Evolutionary conservation across 768 basidiomycete species (phyloP), one percentile per base, ranked within the genome.

Genomic region (Pisolithus sp.): DNA sequence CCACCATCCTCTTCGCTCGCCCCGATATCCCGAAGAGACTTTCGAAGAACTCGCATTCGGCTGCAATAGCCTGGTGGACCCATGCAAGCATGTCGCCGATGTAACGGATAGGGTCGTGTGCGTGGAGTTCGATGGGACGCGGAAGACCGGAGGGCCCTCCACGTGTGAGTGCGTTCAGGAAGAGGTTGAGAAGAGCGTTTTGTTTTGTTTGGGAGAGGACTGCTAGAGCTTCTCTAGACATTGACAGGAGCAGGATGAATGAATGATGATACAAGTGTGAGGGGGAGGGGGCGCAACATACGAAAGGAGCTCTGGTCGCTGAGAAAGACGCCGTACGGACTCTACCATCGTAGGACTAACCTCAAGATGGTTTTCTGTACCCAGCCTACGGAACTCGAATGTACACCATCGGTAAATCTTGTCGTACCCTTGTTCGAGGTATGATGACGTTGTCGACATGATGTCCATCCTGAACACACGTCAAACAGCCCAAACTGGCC

Each of bases 61-160:
- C 89, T 0, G 96, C 96, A 54, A 96, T 92, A 0, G 87, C 81
- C 56, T 98, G 95, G 68, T 99, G 95, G 1, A 97, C 85, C 95
- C 95, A 97, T 0, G 94, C 95, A 7, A 98, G 82, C 90, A 98
- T 98, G 68, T 98, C 95, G 13, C 96, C 96, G 13, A 95, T 83
- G 64, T 99, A 99, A 30, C 95, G 83, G 57, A 93, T 78, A 0
- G 96, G 95, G 65, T 99, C 96, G 60, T 99, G 96, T 0, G 96
- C 96, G 62, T 99, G 96, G 3, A 99, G 76, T 65, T 98, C 96
- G 55, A 99, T 98, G 0, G 95, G 92, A 5, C 94, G 80, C 10
- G 94, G 91, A 7, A 87, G 73, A 39, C 88, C 91, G 38, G 83
- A 86, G 1, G 83, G 89, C 2, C 89, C 89, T 6, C 94, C 93